These are phyloP conservation scores for Lactifluus rugatus DNA, from an alignment of 768 basidiomycete genomes.

Conservation along the genomic window DNA sequence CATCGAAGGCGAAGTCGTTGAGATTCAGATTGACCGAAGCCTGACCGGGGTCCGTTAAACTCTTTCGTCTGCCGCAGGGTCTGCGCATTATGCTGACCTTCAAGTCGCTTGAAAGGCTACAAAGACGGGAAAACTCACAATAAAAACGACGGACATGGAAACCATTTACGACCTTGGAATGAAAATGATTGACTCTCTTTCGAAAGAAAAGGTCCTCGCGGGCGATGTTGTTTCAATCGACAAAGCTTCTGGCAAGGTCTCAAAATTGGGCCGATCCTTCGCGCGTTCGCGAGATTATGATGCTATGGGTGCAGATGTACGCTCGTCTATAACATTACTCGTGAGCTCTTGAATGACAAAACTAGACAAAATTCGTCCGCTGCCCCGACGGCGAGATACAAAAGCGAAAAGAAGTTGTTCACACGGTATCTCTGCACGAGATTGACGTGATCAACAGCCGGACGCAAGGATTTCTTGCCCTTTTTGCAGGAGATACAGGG, in stretches of 20 bases:
- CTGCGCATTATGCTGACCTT: not conserved
- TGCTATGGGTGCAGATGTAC: conserved; percentile 96
- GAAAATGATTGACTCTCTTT: conserved; percentile 97
- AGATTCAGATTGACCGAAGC: conserved; percentile 96
- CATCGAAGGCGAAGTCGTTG: conserved; percentile 96
- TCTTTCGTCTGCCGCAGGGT: not conserved
- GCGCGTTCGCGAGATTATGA: conserved; percentile 97
- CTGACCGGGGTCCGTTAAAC: conserved; percentile 74
- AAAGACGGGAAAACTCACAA: conserved; percentile 93
- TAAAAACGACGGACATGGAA: conserved; percentile 99
- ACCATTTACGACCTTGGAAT: conserved; percentile 97
- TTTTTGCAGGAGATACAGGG: conserved; percentile 93
- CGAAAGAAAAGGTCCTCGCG: conserved; percentile 92
- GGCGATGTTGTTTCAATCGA: conserved; percentile 97
- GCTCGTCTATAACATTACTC: conserved; percentile 26
- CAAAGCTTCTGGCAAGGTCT: conserved; percentile 93
- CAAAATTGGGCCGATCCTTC: conserved; percentile 92
- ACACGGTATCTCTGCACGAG: conserved; percentile 96
- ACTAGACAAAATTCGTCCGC: conserved; percentile 95
- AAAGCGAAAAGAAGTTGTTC: conserved; percentile 93
- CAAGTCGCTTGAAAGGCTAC: conserved; percentile 55
- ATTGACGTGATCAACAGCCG: conserved; percentile 99
- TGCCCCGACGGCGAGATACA: conserved; percentile 98
- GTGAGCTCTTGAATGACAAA: not conserved
- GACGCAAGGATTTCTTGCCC: conserved; percentile 95